phyloP scores from a whole-genome alignment of 225 moss, liverwort and hornwort species.

The Rhytidiadelphus loreus region DNA sequence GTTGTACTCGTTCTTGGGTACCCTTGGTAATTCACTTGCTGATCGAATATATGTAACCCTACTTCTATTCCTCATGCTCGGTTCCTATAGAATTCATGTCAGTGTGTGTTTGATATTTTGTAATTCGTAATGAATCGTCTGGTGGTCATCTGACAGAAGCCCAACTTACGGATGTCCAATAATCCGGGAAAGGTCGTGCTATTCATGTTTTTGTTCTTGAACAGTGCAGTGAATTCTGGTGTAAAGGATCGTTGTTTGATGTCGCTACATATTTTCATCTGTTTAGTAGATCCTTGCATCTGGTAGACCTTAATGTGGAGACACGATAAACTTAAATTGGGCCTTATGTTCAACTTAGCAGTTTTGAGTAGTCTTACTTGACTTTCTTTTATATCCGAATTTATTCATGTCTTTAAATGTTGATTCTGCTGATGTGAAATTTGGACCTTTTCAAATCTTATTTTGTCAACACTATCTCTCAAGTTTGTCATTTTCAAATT shows the following conservation, averaged over 20 bases:
- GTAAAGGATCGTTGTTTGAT: not conserved
- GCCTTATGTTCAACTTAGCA: too few species aligned
- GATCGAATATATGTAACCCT: not conserved
- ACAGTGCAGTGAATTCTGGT: too few species aligned
- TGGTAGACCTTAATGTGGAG: not conserved
- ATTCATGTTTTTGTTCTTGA: not conserved
- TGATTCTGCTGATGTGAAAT: not conserved
- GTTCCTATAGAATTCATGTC: not conserved
- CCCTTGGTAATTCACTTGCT: not conserved
- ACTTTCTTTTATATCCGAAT: not conserved
- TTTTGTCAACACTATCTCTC: not conserved
- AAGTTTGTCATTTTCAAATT: not conserved
- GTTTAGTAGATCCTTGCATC: not conserved
- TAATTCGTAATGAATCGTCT: not conserved
- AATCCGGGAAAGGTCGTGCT: not conserved
- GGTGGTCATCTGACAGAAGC: not conserved
- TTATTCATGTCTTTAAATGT: not conserved
- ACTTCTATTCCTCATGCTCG: not conserved
- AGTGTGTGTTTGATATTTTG: not conserved
- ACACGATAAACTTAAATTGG: not conserved
- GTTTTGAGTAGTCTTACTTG: not conserved
- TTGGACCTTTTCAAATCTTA: not conserved
- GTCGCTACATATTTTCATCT: not conserved
- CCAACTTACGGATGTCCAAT: not conserved
- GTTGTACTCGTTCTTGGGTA: not conserved